Evolutionary conservation across 495 filamentous ascomycete genomes (phyloP).

Genomic region (Tuber aestivum): DNA sequence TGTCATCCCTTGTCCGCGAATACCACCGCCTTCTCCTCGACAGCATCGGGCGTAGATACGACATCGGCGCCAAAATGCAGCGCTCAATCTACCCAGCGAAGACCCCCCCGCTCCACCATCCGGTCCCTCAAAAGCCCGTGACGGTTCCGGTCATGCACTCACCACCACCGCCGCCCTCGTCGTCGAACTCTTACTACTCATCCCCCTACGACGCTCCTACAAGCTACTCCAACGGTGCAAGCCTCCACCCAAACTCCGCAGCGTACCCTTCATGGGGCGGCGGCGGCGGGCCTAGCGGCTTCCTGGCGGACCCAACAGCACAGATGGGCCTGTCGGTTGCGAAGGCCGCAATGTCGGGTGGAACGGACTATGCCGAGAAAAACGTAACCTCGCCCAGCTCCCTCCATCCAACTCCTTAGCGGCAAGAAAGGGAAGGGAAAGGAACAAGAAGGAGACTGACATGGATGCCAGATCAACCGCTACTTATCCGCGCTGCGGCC

Average conservation of each 20-base stretch:
- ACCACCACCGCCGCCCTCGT: constrained; percentile 75
- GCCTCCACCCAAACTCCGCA: constrained; percentile 50
- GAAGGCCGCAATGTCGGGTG: constrained; percentile 78
- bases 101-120: constrained; percentile 95
- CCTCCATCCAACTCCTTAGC: neutral
- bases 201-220: constrained; percentile 74
- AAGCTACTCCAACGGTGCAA: constrained; percentile 49
- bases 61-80: constrained; percentile 58
- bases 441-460: constrained; percentile 2
- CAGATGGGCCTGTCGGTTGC: constrained; percentile 95
- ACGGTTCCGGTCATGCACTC: constrained; percentile 98
- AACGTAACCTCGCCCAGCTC: constrained; percentile 56
- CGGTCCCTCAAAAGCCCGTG: constrained; percentile 96
- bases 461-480: constrained; percentile 65
- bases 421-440: neutral
- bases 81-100: constrained; percentile 66
- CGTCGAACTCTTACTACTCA: constrained; percentile 57
- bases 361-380: constrained; percentile 87
- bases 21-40: neutral
- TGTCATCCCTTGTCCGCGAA: neutral
- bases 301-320: constrained; percentile 93
- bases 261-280: constrained; percentile 25
- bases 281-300: constrained; percentile 59
- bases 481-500: constrained; percentile 90
- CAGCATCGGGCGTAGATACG: neutral